A percentile compares a stretch with the other conserved stretches of the same genome.
phyloP scores from a whole-genome alignment of 768 basidiomycete genomes.

The Pleurotus djamor region DNA sequence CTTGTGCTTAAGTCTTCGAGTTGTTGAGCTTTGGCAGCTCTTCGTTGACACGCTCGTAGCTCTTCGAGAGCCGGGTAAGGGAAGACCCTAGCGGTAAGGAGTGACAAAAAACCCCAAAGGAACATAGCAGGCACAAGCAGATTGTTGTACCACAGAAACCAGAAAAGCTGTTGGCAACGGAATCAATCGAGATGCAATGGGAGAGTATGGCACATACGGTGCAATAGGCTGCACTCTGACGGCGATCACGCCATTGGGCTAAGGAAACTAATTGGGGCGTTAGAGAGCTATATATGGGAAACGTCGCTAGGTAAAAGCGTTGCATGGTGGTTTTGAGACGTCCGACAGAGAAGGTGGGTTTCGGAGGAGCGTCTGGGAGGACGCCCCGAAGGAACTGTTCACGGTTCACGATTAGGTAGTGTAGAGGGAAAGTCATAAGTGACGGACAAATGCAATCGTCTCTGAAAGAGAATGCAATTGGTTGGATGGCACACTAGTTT shows the following conservation, averaged over 20 bases:
- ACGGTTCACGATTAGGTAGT: neutral
- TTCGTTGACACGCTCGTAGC: conserved; percentile 47
- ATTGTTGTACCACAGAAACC: conserved; percentile 63
- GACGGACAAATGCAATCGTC: conserved; percentile 21
- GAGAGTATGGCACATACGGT: conserved; percentile 30
- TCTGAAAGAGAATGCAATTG: conserved; percentile 16
- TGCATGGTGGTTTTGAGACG: conserved; percentile 50
- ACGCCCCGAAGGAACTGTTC: conserved; percentile 28
- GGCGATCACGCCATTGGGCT: conserved; percentile 54
- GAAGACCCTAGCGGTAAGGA: conserved; percentile 46
- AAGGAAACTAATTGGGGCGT: conserved; percentile 33
- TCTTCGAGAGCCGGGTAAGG: conserved; percentile 56
- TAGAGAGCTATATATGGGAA: conserved; percentile 49
- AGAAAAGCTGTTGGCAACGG: conserved; percentile 42
- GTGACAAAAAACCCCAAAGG: conserved; percentile 42
- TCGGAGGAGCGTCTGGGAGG: conserved; percentile 35
- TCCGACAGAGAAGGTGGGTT: conserved; percentile 51
- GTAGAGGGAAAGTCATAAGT: neutral
- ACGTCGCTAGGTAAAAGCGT: conserved; percentile 51
- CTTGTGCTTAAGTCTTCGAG: conserved; percentile 47
- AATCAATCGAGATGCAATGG: neutral
- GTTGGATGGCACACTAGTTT: too few species aligned
- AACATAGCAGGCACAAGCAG: conserved; percentile 52
- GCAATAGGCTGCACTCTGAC: conserved; percentile 48
- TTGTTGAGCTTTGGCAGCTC: conserved; percentile 46